Percentiles rank a stretch among this genome's conserved stretches.
These are phyloP conservation scores for Omphalea diandra DNA, from an alignment of 441 rosid genomes.

Conservation along the genomic window DNA sequence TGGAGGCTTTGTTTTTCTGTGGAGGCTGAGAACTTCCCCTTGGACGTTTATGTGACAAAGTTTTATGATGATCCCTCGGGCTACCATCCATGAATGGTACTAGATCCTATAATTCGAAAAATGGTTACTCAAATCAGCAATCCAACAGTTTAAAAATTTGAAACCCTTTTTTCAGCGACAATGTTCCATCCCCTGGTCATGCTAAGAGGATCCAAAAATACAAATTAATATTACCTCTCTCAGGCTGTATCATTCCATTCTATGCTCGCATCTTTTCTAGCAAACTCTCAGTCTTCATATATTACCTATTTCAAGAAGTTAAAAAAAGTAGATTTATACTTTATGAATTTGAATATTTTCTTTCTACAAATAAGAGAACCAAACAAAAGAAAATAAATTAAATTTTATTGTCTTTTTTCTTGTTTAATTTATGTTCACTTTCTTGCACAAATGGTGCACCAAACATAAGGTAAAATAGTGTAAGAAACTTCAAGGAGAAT, in stretches of 20 bases:
- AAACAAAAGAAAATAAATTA: too few species aligned
- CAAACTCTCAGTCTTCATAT: too few species aligned
- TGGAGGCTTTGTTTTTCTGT: too few species aligned
- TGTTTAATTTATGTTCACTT: too few species aligned
- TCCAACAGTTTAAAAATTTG: background rate
- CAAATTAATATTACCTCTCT: constrained; percentile 47
- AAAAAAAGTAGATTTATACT: too few species aligned
- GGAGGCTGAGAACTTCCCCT: constrained; percentile 65
- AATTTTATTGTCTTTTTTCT: too few species aligned
- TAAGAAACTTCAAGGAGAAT: too few species aligned
- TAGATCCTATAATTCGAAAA: constrained; percentile 51
- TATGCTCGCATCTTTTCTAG: constrained; percentile 88
- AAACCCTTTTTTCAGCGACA: background rate
- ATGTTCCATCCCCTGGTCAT: background rate
- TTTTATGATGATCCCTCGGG: constrained; percentile 72
- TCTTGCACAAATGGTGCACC: too few species aligned
- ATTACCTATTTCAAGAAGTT: too few species aligned
- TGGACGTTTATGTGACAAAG: constrained; percentile 80
- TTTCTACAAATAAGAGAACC: too few species aligned
- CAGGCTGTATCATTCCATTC: constrained; percentile 91
- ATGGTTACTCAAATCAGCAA: constrained; percentile 18
- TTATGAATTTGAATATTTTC: too few species aligned
- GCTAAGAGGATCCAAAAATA: background rate
- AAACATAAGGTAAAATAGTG: too few species aligned
- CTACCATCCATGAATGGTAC: constrained; percentile 90